These are phyloP conservation scores for Neofusicoccum laricinum DNA, from an alignment of 2,329 filamentous ascomycete species.

Conservation along the genomic window DNA sequence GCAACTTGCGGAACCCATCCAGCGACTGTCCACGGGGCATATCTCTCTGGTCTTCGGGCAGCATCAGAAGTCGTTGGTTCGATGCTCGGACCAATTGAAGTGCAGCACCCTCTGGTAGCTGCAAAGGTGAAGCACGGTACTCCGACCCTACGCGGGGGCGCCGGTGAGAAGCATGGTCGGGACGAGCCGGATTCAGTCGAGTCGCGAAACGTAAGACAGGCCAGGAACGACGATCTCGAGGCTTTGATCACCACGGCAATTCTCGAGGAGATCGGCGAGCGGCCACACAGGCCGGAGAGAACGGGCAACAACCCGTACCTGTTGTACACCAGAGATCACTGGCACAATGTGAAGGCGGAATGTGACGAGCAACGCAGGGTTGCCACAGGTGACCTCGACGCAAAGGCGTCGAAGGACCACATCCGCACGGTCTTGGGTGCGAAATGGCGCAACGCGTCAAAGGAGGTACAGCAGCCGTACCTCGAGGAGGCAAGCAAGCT, in stretches of 20 bases:
- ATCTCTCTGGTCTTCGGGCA: constrained; percentile 85
- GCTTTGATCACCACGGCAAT: constrained; percentile 57
- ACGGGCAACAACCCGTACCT: constrained; percentile 81
- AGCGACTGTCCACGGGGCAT: constrained; percentile 94
- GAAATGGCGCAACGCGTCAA: constrained; percentile 80
- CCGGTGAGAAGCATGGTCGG: constrained; percentile 16
- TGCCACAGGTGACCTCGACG: constrained; percentile 62
- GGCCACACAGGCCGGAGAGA: constrained; percentile 69
- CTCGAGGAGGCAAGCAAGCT: constrained; percentile 70
- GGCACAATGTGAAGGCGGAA: constrained; percentile 60
- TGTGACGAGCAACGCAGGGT: constrained; percentile 66
- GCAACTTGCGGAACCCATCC: constrained; percentile 95
- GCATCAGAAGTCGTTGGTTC: constrained; percentile 81
- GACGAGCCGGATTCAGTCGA: constrained; percentile 19
- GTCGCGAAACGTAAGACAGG: constrained; percentile 22
- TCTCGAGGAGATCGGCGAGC: constrained; percentile 65
- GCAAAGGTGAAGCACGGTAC: constrained; percentile 47
- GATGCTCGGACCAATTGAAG: constrained; percentile 75
- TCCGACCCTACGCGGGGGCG: not conserved
- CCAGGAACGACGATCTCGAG: constrained; percentile 50
- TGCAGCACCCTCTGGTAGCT: constrained; percentile 70
- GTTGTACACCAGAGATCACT: constrained; percentile 77
- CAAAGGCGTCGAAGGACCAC: constrained; percentile 67
- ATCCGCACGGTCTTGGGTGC: constrained; percentile 81
- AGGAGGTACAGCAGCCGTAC: constrained; percentile 73